These are phyloP conservation scores for Colletotrichum camelliae DNA, from an alignment of 2,329 filamentous ascomycete genomes.

Conservation along the genomic window DNA sequence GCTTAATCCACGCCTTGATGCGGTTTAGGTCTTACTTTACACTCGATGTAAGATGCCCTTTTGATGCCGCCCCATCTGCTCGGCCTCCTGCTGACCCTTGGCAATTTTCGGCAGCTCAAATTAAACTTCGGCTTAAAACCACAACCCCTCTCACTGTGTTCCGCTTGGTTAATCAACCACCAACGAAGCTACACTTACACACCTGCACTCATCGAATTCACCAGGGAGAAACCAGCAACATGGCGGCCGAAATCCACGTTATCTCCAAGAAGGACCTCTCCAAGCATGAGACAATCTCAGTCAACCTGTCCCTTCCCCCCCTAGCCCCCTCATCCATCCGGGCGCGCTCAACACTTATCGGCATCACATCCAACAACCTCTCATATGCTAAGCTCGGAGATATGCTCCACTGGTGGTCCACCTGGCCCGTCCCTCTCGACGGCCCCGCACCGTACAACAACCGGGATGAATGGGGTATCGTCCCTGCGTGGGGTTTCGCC, in stretches of 20 bases:
- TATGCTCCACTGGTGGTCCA: slow-evolving; percentile 42
- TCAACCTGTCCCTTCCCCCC: neutral
- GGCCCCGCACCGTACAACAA: slow-evolving; percentile 40
- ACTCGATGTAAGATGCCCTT: neutral
- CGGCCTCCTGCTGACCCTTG: neutral
- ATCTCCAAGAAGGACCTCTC: slow-evolving; percentile 31
- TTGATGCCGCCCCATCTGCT: neutral
- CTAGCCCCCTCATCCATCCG: slow-evolving; percentile 33
- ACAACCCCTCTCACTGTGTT: neutral
- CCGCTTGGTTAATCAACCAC: neutral
- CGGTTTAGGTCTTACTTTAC: neutral
- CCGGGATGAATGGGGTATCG: slow-evolving; percentile 45
- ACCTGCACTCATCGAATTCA: neutral
- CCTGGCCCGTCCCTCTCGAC: slow-evolving; percentile 44
- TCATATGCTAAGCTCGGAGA: slow-evolving; percentile 35
- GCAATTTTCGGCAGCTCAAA: neutral
- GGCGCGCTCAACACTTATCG: slow-evolving; percentile 31
- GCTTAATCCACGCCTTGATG: neutral
- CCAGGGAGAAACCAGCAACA: neutral
- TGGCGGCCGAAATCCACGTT: slow-evolving; percentile 28
- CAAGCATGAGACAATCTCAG: slow-evolving; percentile 24
- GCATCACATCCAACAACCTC: slow-evolving; percentile 39
- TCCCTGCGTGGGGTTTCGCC: slow-evolving; percentile 54
- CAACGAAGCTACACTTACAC: neutral
- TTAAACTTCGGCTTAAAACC: neutral